phyloP scores from a whole-genome alignment of 495 filamentous ascomycete genomes.

The Podospora fimiseda region DNA sequence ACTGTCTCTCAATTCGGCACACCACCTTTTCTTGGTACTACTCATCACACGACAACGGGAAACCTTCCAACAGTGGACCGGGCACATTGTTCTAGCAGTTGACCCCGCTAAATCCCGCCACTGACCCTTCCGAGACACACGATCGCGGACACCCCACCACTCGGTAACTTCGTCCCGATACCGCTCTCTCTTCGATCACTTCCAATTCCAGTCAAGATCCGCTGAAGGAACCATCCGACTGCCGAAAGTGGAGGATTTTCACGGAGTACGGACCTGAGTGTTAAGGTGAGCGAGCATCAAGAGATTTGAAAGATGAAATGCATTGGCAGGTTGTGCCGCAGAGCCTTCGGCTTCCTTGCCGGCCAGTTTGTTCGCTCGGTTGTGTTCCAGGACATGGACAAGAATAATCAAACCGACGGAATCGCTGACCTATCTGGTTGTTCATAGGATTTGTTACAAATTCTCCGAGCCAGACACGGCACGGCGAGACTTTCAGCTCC shows the following conservation, averaged over 20 bases:
- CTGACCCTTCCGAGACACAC: conserved; percentile 6
- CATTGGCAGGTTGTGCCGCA: no score
- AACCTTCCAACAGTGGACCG: conserved; percentile 6
- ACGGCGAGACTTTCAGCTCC: not conserved
- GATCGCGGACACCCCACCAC: conserved; percentile 4
- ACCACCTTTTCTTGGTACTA: conserved; percentile 21
- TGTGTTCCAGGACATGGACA: not conserved
- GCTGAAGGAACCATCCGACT: not conserved
- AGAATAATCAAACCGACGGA: no score
- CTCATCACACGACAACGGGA: conserved; percentile 10
- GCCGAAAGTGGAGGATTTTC: not conserved
- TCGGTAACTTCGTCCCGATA: conserved; percentile 9
- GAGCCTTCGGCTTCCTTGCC: not conserved
- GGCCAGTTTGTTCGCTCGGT: not conserved
- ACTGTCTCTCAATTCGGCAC: not conserved
- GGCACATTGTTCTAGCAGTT: conserved; percentile 4
- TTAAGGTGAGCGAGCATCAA: conserved; percentile 5
- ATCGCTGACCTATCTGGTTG: not conserved
- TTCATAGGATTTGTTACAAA: not conserved
- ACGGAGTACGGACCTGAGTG: conserved; percentile 3
- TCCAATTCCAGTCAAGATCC: not conserved
- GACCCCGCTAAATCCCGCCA: conserved; percentile 15
- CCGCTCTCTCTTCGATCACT: conserved; percentile 1
- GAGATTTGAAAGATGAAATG: not conserved
- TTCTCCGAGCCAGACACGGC: not conserved